Evolutionary conservation across 192 early-diverging fungal genomes (phyloP).

Genomic region (Martensiomyces pterosporus): DNA sequence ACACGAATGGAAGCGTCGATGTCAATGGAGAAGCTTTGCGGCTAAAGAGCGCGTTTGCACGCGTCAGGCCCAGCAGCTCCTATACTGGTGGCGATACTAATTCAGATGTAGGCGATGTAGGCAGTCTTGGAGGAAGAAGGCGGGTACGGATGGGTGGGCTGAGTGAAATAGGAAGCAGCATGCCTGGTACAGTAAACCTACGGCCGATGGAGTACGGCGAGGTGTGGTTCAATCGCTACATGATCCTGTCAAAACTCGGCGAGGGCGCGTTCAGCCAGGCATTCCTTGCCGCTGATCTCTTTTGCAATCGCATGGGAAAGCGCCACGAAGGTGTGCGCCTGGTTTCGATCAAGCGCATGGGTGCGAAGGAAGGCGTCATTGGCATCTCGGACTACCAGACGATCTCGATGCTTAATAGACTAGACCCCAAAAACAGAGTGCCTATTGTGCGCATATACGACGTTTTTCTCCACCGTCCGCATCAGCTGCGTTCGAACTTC

Average conservation of each 20-base stretch:
- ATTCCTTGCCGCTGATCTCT: constrained; percentile 37
- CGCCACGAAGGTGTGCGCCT: constrained; percentile 38
- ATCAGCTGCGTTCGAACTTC: constrained; percentile 2
- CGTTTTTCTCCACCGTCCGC: no score
- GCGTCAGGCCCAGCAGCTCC: constrained; percentile 11
- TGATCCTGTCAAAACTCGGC: constrained; percentile 41
- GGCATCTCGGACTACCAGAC: constrained; percentile 44
- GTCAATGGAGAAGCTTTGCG: no score
- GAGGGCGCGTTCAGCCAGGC: constrained; percentile 50
- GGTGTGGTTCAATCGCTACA: constrained; percentile 46
- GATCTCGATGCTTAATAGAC: constrained; percentile 39
- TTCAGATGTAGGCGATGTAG: constrained; percentile 7
- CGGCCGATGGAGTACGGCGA: constrained; percentile 41
- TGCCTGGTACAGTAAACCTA: constrained; percentile 5
- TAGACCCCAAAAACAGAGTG: constrained; percentile 28
- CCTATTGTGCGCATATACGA: constrained; percentile 41
- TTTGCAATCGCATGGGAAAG: constrained; percentile 37
- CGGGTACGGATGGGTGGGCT: constrained; percentile 9
- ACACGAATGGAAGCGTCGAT: not conserved
- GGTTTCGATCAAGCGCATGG: constrained; percentile 45
- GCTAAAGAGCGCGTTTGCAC: constrained; percentile 49
- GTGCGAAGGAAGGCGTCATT: constrained; percentile 29
- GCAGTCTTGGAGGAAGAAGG: constrained; percentile 9
- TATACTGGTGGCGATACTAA: constrained; percentile 9
- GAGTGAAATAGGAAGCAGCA: not conserved